Conservation (phyloP, 805 yeast species). For the Saccharomyces eubayanus region DNA sequence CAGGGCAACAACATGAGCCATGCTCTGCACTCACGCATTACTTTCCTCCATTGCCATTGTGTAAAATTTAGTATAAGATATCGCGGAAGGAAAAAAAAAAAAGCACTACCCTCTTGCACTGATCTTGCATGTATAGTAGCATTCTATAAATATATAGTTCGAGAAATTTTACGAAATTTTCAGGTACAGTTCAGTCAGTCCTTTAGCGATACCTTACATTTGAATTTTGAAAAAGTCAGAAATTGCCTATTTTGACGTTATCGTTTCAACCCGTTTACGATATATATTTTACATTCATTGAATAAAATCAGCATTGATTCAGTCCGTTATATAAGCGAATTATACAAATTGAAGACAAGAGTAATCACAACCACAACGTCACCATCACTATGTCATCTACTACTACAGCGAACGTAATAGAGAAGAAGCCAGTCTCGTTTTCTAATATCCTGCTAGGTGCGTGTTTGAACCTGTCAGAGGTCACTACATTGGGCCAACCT, state of each 20-base stretch:
- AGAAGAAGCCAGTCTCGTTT: constrained; percentile 81
- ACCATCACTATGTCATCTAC: not conserved
- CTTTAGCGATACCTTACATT: not conserved
- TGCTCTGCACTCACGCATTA: not conserved
- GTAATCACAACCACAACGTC: not conserved
- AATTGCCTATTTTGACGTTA: not conserved
- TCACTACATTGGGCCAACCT: constrained; percentile 93
- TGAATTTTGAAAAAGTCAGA: not conserved
- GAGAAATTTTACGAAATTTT: not conserved
- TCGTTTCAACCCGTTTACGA: not conserved
- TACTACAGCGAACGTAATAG: constrained; percentile 20
- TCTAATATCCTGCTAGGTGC: constrained; percentile 91
- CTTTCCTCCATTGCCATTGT: not conserved
- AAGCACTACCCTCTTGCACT: not conserved
- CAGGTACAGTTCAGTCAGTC: not conserved
- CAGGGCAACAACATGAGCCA: not conserved
- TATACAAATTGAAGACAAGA: not conserved
- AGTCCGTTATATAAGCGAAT: not conserved
- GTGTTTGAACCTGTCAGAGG: constrained; percentile 85
- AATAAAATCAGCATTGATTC: not conserved
- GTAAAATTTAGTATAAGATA: not conserved
- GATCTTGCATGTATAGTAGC: not conserved
- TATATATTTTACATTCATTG: not conserved
- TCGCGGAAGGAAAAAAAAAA: not conserved
- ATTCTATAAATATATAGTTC: not conserved